phyloP scores from a whole-genome alignment of 2,329 filamentous ascomycete genomes.

The Arthrinium phaeospermum region DNA sequence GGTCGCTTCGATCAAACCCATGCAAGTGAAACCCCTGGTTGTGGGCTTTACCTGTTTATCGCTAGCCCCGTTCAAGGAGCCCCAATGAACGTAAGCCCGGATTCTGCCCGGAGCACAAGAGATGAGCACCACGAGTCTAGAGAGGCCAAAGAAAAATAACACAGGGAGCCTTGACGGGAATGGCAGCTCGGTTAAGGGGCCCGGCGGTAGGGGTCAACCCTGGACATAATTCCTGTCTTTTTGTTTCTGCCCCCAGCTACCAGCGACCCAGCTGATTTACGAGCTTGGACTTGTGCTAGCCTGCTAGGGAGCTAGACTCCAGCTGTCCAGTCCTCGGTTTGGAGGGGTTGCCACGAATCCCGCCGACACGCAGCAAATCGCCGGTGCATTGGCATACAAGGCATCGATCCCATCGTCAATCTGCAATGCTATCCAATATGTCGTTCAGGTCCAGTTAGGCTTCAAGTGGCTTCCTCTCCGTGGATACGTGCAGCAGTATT shows the following conservation, averaged over 20 bases:
- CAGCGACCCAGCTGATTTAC: not conserved
- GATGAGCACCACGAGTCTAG: too few species aligned
- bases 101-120: conserved; percentile 1
- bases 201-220: conserved; percentile 14
- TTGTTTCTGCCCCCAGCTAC: not conserved
- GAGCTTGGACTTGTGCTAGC: not conserved
- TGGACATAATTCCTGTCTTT: not conserved
- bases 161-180: not conserved
- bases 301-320: not conserved
- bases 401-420: conserved; percentile 3
- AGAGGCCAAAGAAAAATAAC: not conserved
- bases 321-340: not conserved
- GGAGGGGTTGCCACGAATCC: conserved; percentile 3
- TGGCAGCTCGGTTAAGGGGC: conserved; percentile 15
- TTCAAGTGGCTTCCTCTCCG: not conserved
- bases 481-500: not conserved
- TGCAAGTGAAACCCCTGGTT: conserved; percentile 1
- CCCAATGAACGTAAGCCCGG: conserved; percentile 8
- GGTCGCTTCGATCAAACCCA: conserved; percentile 14
- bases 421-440: not conserved
- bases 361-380: conserved; percentile 7
- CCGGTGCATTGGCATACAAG: not conserved
- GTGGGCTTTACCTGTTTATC: not conserved
- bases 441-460: not conserved
- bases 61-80: conserved; percentile 10